A percentile compares a stretch with the other conserved stretches of the same genome.
phyloP scores from a whole-genome alignment of 176 grass and related monocot genomes.

The Oryza meridionalis region DNA sequence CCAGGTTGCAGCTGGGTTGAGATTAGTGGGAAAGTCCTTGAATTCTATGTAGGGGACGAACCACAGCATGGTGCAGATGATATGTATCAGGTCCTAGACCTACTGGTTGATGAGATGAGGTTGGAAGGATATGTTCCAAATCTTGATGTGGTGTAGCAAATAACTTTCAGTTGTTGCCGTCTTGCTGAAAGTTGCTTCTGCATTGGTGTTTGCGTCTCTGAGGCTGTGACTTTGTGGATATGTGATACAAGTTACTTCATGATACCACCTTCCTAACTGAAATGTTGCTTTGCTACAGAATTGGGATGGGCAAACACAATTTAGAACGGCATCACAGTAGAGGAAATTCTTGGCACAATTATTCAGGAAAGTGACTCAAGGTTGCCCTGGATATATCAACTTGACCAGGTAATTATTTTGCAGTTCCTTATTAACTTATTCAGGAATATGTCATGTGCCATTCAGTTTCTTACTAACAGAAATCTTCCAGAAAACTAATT shows the following conservation, averaged over 20 bases:
- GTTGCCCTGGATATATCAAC: slow-evolving; percentile 87
- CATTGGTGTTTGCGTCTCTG: neutral
- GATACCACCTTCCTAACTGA: slow-evolving; percentile 62
- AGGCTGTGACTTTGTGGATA: neutral
- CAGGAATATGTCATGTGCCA: neutral
- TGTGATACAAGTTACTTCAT: slow-evolving; percentile 43
- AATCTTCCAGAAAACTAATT: slow-evolving; percentile 11
- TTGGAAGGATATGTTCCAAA: slow-evolving; percentile 71
- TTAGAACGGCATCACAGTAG: slow-evolving; percentile 45
- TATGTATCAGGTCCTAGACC: slow-evolving; percentile 63
- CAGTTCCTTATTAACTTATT: slow-evolving; percentile 21
- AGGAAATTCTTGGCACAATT: slow-evolving; percentile 82
- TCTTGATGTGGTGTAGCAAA: slow-evolving; percentile 47
- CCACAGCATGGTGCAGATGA: slow-evolving; percentile 51
- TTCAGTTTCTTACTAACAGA: neutral
- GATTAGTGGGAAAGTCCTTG: slow-evolving; percentile 60
- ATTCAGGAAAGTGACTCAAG: slow-evolving; percentile 65
- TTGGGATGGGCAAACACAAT: slow-evolving; percentile 42
- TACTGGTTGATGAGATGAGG: slow-evolving; percentile 70
- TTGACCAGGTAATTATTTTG: slow-evolving; percentile 59
- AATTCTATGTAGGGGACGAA: slow-evolving; percentile 80
- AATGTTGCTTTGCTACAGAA: slow-evolving; percentile 77
- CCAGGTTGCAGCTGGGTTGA: slow-evolving; percentile 93
- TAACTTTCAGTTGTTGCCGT: neutral
- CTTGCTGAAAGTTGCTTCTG: slow-evolving; percentile 2